Conservation (phyloP, 441 rosid species). For the Brassica balearica region DNA sequence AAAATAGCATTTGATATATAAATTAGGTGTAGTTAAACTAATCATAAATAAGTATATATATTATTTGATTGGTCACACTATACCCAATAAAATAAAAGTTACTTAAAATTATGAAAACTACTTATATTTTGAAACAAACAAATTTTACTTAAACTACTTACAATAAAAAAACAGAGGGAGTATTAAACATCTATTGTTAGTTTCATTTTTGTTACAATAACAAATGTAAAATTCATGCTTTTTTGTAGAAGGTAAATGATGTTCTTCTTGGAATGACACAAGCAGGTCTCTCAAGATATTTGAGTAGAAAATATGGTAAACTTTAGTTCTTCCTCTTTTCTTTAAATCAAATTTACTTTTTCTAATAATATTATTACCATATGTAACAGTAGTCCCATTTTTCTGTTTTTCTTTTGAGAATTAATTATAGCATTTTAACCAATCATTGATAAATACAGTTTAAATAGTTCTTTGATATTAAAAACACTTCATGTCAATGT, state of each 20-base stretch:
- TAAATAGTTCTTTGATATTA: neutral
- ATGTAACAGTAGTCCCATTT: no score
- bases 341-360: no score
- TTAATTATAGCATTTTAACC: neutral
- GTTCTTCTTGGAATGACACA: slow-evolving; percentile 68
- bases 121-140: no score
- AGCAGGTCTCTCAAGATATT: slow-evolving; percentile 66
- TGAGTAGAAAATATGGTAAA: slow-evolving; percentile 36
- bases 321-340: neutral
- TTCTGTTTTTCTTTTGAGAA: neutral
- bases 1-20: no score
- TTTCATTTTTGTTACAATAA: neutral
- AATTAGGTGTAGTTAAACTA: no score
- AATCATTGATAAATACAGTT: neutral
- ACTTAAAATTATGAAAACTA: no score
- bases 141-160: no score
- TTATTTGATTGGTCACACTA: no score
- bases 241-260: slow-evolving; percentile 67
- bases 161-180: no score
- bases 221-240: neutral
- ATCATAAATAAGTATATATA: no score
- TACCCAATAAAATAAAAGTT: no score
- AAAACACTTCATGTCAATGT: neutral
- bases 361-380: no score
- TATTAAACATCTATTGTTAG: neutral